Conservation (phyloP, 1,139 yeast genomes). For the Suhomyces bokatorum region DNA sequence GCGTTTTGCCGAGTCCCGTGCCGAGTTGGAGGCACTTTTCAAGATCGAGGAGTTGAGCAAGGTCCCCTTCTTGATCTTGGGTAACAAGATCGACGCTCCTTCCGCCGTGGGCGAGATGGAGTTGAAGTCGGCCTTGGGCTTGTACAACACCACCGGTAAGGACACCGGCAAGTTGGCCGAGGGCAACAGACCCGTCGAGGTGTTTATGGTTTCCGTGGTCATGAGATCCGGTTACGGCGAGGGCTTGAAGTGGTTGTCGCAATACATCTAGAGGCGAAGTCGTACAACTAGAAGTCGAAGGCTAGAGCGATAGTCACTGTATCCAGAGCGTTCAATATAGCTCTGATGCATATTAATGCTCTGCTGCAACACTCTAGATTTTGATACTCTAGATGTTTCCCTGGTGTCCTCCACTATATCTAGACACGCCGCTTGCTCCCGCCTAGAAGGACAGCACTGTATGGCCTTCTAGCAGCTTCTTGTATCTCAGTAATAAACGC, state of each 20-base stretch:
- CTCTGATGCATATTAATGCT: too few relatives aligned
- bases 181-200: constrained; percentile 88
- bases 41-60: constrained; percentile 84
- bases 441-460: too few relatives aligned
- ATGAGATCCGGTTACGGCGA: constrained; percentile 97
- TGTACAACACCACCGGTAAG: constrained; percentile 81
- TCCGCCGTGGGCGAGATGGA: constrained; percentile 95
- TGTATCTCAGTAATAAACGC: neutral
- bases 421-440: too few relatives aligned
- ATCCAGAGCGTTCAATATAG: too few relatives aligned
- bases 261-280: constrained; percentile 53
- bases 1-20: constrained; percentile 91
- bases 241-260: constrained; percentile 95
- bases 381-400: too few relatives aligned
- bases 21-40: constrained; percentile 89
- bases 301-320: too few relatives aligned
- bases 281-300: too few relatives aligned
- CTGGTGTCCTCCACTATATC: too few relatives aligned
- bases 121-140: constrained; percentile 85
- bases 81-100: constrained; percentile 94
- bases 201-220: constrained; percentile 95
- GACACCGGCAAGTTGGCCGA: constrained; percentile 68
- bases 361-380: too few relatives aligned
- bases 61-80: constrained; percentile 91
- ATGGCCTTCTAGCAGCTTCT: neutral